Evolutionary conservation across 345 rosid species (phyloP), one percentile per base, ranked within the genome.

Genomic region (Laguncularia racemosa): DNA sequence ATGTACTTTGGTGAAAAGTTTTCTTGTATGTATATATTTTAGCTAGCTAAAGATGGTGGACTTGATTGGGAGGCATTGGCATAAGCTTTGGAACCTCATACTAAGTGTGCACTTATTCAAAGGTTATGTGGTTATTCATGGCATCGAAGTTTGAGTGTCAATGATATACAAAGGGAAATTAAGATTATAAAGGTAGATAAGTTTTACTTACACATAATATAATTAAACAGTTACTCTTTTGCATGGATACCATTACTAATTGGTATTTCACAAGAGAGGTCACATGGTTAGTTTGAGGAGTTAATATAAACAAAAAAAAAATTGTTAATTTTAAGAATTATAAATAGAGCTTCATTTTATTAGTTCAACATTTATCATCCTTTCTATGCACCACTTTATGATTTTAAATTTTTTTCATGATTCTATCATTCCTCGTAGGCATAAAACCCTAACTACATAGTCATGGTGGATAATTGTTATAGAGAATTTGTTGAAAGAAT

Each of bases 401-500:
- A 0, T 1, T 44, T 57, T 45, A 13, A 46, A 17, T 11, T 40
- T 20, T 16, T n/a, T 28, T 18, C 20, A 21, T 64, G 17, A 61
- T 53, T 33, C 16, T 52, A 48, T 45, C 51, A 48, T 45, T 16
- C 47, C 13, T 65, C 48, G n/a, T 79, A 83, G 88, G 66, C 63
- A 72, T 83, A 83, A 56, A 83, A 75, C 67, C 83, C 81, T 17
- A 60, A 75, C 60, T 79, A 85, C 62, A 64, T 83, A 73, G 77
- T 83, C 62, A 63, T 83, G 84, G 81, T 83, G 67, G 88, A 83
- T 67, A 83, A 83, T 58, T 83, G 88, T 76, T 79, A 83, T 55
- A 85, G 88, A 23, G 81, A 83, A 75, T 83, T 83, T 12, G 84
- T 77, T 62, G 88, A 79, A 71, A 70, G 70, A 54, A 75, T 65